phyloP scores from a whole-genome alignment of 2,329 filamentous ascomycete species.

The Niveomyces coronatus region DNA sequence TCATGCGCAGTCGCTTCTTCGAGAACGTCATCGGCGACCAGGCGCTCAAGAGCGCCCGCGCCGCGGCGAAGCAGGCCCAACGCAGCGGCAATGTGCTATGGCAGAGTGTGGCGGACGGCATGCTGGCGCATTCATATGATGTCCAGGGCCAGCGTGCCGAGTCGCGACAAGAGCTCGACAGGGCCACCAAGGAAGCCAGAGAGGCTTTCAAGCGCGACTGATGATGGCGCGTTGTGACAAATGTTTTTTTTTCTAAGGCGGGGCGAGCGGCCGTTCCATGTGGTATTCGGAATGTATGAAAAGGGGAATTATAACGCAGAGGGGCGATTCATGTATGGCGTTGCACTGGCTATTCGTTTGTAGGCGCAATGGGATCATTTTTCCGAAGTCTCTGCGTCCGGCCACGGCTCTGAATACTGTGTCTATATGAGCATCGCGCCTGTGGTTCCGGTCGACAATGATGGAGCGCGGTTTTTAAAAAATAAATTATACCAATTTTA shows the following conservation, averaged over 20 bases:
- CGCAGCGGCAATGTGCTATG: constrained; percentile 63
- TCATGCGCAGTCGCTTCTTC: constrained; percentile 78
- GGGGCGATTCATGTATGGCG: too few species aligned
- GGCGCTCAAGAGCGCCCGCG: constrained; percentile 64
- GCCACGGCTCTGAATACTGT: too few species aligned
- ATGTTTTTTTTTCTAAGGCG: constrained; percentile 6
- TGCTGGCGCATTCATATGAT: constrained; percentile 66
- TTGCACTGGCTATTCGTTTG: too few species aligned
- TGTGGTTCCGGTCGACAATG: too few species aligned
- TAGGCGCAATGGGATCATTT: too few species aligned
- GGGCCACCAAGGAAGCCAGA: constrained; percentile 31
- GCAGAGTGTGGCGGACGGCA: constrained; percentile 71
- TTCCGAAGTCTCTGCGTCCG: too few species aligned
- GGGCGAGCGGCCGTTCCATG: too few species aligned
- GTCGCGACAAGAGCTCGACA: constrained; percentile 29
- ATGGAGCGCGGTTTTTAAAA: too few species aligned
- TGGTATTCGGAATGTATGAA: too few species aligned
- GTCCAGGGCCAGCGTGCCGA: constrained; percentile 52
- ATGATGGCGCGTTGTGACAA: constrained; percentile 12
- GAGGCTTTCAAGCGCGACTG: constrained; percentile 30
- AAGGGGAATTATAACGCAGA: too few species aligned
- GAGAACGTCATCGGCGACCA: constrained; percentile 73
- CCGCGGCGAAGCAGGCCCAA: constrained; percentile 56
- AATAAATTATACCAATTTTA: too few species aligned
- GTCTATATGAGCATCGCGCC: too few species aligned